Base-by-base conservation (phyloP, 345 rosid species). In the Rhodamnia rubescens region DNA sequence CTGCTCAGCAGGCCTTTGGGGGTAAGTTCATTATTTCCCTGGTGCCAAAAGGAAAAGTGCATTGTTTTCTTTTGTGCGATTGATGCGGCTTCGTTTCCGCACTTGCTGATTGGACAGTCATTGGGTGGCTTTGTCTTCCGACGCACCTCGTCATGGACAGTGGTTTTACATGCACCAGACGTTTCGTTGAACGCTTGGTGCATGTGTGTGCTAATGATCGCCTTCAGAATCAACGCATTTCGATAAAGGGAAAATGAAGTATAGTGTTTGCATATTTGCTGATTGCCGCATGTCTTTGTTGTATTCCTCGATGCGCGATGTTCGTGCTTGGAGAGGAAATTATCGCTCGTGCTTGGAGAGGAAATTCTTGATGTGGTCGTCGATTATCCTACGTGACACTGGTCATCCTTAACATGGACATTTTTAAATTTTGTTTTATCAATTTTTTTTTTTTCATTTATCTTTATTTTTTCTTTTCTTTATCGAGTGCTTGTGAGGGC, bases 321-420 rank as follows among this genome's bases (percentile, higher is more conserved):
- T 7, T 69, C 24, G 24, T 36, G 36, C 18, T 8, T 36, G 47
- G 78, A 36, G 21, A 36, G 18, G 47, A 2, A 18, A 18, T n/a
- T n/a, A n/a, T n/a, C n/a, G n/a, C n/a, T n/a, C n/a, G 5, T 40
- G 42, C 3, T 40, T 5, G 14, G 14, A 11, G n/a, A 11, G 14
- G 52, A 11, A 50, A 50, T 50, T 50, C 14, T 3, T 11, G 52
- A 50, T 50, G 4, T 50, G 14, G 14, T 50, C 4, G 14, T 50
- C 52, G 14, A 50, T 3, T 3, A 14, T 50, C 4, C 4, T 47
- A 47, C 11, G 50, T 47, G 50, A 47, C 50, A 47, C 50, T n/a
- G 11, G 9, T 47, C 8, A 0, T 2, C 11, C 3, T 2, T 49
- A 11, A 1, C 11, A 49, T 49, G 0, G 14, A 11, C 14, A 50